phyloP scores from a whole-genome alignment of 768 basidiomycete species.

The Clitopilus passeckerianus region DNA sequence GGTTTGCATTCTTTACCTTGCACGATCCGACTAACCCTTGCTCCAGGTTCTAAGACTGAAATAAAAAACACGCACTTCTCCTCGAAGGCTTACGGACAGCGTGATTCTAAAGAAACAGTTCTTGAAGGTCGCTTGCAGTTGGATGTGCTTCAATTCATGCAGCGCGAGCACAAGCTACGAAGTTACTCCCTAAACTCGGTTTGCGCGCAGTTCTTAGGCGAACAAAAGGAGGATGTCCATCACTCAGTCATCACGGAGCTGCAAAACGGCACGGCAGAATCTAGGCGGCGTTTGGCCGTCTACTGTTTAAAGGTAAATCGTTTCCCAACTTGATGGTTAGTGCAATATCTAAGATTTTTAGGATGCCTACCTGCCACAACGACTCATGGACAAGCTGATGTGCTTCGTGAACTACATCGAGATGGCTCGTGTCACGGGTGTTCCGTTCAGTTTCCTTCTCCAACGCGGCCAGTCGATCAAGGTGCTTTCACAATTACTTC shows the following conservation, averaged over 20 bases:
- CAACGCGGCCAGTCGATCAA: slow-evolving; percentile 98
- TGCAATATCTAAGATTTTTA: slow-evolving; percentile 21
- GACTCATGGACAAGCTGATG: slow-evolving; percentile 96
- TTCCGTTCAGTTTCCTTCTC: slow-evolving; percentile 95
- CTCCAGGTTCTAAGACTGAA: slow-evolving; percentile 66
- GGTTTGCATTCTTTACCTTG: slow-evolving; percentile 6
- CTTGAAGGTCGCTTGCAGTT: slow-evolving; percentile 93
- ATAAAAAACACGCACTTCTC: slow-evolving; percentile 96
- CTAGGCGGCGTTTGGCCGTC: slow-evolving; percentile 86
- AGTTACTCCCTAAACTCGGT: slow-evolving; percentile 98
- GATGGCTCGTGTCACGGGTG: slow-evolving; percentile 99
- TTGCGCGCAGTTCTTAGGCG: slow-evolving; percentile 94
- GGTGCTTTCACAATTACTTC: slow-evolving; percentile 92
- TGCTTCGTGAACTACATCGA: slow-evolving; percentile 98
- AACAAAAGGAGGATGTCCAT: slow-evolving; percentile 99
- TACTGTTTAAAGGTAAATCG: slow-evolving; percentile 88
- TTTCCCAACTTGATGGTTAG: background rate
- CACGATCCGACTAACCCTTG: slow-evolving; percentile 4
- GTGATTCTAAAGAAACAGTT: slow-evolving; percentile 90
- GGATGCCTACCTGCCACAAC: slow-evolving; percentile 98
- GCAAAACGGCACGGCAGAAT: slow-evolving; percentile 95
- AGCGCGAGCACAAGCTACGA: slow-evolving; percentile 94
- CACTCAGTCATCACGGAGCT: slow-evolving; percentile 97
- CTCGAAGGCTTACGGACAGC: slow-evolving; percentile 94
- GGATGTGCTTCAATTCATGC: slow-evolving; percentile 97